phyloP scores from a whole-genome alignment of 352 stramenopile species.

The Globisporangium barbulae region DNA sequence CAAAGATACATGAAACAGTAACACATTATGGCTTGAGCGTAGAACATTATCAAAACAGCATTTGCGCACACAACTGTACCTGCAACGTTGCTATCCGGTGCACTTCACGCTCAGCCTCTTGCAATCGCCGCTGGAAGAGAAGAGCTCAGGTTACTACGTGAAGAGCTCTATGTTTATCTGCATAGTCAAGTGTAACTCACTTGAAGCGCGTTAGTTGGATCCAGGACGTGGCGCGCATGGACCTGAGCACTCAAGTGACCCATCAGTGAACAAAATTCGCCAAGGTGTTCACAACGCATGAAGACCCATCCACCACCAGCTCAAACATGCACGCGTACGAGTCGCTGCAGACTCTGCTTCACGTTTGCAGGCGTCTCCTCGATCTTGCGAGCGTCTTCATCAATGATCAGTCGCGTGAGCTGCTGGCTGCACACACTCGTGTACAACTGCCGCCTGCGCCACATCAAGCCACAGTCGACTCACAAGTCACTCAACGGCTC shows the following conservation, averaged over 20 bases:
- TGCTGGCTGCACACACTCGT: slow-evolving; percentile 24
- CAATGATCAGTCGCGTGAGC: slow-evolving; percentile 32
- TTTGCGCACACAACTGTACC: slow-evolving; percentile 16
- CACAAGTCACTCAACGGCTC: neutral
- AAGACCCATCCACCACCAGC: neutral
- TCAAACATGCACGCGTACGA: slow-evolving; percentile 22
- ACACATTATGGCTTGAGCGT: neutral
- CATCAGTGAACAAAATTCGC: neutral
- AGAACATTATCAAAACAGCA: neutral
- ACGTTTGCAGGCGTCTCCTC: slow-evolving; percentile 5
- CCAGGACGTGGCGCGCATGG: slow-evolving; percentile 37
- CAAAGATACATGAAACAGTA: neutral
- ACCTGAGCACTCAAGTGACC: slow-evolving; percentile 19
- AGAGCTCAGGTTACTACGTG: neutral
- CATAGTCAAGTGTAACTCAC: neutral
- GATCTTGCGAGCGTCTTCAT: neutral
- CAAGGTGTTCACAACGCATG: neutral
- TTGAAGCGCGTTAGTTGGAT: slow-evolving; percentile 44
- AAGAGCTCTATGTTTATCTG: too few species aligned
- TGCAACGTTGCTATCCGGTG: slow-evolving; percentile 33
- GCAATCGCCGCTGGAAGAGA: slow-evolving; percentile 27
- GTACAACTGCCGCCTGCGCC: slow-evolving; percentile 31
- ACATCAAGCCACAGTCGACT: neutral
- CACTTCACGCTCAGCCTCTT: slow-evolving; percentile 36
- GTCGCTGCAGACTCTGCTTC: slow-evolving; percentile 36